Conservation (phyloP, 2,329 filamentous ascomycete species). For the Calonectria multiphialidica region DNA sequence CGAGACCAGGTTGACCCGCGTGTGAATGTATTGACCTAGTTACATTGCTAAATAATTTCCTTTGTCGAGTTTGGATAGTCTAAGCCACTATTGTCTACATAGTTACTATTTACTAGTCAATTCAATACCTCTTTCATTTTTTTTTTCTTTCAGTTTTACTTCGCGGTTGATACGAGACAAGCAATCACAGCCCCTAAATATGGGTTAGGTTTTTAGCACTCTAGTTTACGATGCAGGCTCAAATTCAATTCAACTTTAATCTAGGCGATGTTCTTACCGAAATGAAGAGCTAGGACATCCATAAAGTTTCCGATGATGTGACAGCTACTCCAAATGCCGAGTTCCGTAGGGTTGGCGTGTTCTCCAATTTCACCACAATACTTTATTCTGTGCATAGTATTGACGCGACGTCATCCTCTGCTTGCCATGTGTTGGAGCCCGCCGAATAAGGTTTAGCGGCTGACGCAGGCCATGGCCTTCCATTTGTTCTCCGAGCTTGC, state of each 20-base stretch:
- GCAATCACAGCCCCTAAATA: neutral
- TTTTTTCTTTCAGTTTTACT: neutral
- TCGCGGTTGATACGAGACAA: neutral
- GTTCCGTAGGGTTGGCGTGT: no score
- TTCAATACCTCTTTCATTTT: neutral
- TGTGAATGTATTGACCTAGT: neutral
- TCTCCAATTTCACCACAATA: neutral
- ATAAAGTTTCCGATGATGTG: no score
- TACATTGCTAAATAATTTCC: neutral
- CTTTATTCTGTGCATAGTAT: neutral
- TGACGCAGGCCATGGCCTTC: neutral
- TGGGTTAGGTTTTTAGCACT: neutral
- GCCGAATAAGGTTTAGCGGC: neutral
- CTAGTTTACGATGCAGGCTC: neutral
- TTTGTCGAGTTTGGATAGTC: neutral
- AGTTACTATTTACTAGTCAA: neutral
- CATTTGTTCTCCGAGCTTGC: neutral
- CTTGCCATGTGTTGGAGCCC: neutral
- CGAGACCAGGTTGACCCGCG: neutral
- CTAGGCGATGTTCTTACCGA: neutral
- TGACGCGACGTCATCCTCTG: neutral
- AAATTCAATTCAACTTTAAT: neutral
- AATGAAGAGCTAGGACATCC: no score
- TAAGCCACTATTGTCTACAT: slow-evolving; percentile 4
- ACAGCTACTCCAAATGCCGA: neutral